These are phyloP conservation scores for Halenospora varia DNA, from an alignment of 495 filamentous ascomycete species.

Conservation along the genomic window DNA sequence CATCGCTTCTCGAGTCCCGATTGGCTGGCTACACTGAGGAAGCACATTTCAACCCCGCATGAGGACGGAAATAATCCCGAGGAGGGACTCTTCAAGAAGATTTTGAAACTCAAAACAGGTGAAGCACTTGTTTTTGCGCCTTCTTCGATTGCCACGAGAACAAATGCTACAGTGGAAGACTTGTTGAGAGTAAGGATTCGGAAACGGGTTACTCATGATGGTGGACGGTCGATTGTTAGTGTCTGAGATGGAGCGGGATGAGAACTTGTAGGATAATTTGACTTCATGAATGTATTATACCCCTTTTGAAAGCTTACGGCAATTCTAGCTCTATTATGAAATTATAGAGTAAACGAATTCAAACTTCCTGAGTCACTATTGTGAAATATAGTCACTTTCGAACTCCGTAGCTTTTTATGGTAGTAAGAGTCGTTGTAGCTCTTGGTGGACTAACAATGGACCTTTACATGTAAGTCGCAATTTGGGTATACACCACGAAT, in stretches of 20 bases:
- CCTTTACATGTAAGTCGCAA: too few species aligned
- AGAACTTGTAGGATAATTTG: too few species aligned
- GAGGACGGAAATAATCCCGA: neutral
- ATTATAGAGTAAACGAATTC: too few species aligned
- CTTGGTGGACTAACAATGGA: too few species aligned
- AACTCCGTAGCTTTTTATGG: too few species aligned
- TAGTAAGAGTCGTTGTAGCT: too few species aligned
- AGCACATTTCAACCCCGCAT: neutral
- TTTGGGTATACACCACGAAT: too few species aligned
- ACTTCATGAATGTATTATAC: too few species aligned
- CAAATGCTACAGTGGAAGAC: neutral
- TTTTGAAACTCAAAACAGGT: neutral
- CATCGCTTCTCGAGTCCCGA: slow-evolving; percentile 63
- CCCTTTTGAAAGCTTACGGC: too few species aligned
- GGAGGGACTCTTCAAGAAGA: neutral
- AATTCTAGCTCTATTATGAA: too few species aligned
- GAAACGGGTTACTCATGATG: neutral
- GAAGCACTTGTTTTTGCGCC: neutral
- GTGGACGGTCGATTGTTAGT: neutral
- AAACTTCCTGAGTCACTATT: too few species aligned
- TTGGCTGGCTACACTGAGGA: neutral
- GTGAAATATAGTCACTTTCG: too few species aligned
- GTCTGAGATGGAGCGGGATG: neutral
- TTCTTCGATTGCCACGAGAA: neutral
- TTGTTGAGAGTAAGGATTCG: neutral